Evolutionary conservation across 176 grass and related monocot species (phyloP).

Genomic region (Ampelocalamus luodianensis): DNA sequence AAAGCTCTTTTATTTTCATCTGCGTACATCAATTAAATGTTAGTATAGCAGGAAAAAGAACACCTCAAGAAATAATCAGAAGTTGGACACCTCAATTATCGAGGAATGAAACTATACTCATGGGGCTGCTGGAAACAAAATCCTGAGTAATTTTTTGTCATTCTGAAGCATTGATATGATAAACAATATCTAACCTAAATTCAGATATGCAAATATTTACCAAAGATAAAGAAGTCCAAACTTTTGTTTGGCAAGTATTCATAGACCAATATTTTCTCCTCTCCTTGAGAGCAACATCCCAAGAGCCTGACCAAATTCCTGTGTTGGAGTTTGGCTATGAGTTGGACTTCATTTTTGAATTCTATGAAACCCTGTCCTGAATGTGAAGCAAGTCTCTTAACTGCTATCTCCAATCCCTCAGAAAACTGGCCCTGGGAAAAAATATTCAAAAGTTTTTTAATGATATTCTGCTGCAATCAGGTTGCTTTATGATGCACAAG

Average conservation of each 20-base stretch:
- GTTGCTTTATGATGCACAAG: neutral
- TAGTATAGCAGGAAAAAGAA: neutral
- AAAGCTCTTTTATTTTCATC: conserved; percentile 41
- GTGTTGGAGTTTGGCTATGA: too few relatives aligned
- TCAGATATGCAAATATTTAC: conserved; percentile 23
- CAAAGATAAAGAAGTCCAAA: conserved; percentile 67
- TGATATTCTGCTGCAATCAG: neutral
- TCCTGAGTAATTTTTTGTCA: neutral
- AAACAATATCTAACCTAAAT: neutral
- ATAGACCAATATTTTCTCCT: conserved; percentile 68
- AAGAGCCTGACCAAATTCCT: too few relatives aligned
- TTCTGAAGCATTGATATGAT: neutral
- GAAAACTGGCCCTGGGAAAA: conserved; percentile 29
- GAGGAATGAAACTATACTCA: neutral
- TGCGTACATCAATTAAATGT: conserved; percentile 28
- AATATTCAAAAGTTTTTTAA: neutral
- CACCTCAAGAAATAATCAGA: neutral
- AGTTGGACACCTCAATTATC: neutral
- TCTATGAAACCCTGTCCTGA: conserved; percentile 42
- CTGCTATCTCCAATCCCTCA: conserved; percentile 32
- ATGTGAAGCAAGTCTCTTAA: conserved; percentile 43
- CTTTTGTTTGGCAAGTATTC: conserved; percentile 77
- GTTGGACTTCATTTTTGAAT: conserved; percentile 6
- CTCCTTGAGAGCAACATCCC: conserved; percentile 11
- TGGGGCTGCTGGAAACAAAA: neutral